Conservation (phyloP, 1,284 basidiomycete species). For the Leucoagaricus sp. region DNA sequence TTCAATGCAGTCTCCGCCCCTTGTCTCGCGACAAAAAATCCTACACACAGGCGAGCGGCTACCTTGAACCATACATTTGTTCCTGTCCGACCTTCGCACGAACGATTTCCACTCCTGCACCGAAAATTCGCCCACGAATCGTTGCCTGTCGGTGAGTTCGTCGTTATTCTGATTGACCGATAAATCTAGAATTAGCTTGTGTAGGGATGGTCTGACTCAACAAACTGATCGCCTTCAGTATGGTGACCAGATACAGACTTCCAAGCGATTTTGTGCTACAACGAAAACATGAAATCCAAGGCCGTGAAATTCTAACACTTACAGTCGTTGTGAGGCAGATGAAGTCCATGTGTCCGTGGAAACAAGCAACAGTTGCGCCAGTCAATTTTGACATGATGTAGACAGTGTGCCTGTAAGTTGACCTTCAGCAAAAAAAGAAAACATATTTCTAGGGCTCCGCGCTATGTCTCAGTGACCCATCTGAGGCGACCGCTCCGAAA, state of each 20-base stretch:
- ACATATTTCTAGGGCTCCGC: not conserved
- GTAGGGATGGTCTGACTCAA: too few species aligned
- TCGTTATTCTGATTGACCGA: not conserved
- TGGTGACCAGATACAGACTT: too few species aligned
- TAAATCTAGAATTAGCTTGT: too few species aligned
- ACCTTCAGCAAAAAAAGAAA: not conserved
- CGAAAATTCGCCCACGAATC: too few species aligned
- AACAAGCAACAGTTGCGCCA: constrained; percentile 11
- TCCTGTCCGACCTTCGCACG: not conserved
- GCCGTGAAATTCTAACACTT: too few species aligned
- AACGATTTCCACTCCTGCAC: not conserved
- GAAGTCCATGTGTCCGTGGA: not conserved
- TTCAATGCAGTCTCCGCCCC: constrained; percentile 1
- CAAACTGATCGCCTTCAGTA: too few species aligned
- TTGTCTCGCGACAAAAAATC: constrained; percentile 8
- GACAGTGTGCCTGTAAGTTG: not conserved
- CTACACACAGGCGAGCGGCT: not conserved
- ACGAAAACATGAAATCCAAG: not conserved
- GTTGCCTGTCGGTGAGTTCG: too few species aligned
- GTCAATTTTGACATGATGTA: constrained; percentile 11
- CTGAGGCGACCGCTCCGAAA: not conserved
- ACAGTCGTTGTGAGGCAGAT: too few species aligned
- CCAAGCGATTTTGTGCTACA: not conserved
- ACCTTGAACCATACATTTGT: not conserved
- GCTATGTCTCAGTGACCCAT: not conserved